Evolutionary conservation across 129 eudicot genomes (phyloP).

Genomic region (Escallonia herrerae): DNA sequence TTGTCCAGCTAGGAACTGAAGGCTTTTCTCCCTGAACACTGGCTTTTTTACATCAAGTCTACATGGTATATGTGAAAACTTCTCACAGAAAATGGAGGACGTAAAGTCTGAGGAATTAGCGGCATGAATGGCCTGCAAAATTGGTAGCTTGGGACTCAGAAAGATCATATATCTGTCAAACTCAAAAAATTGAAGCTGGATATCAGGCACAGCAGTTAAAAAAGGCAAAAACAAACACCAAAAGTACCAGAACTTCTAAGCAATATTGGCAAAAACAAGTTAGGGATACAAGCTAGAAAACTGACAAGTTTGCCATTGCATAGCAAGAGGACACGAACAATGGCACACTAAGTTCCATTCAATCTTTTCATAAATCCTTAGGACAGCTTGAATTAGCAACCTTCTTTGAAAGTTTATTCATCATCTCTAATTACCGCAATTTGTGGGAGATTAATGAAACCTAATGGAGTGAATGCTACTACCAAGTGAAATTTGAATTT

Average conservation of each 20-base stretch:
- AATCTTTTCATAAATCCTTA: no score
- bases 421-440: no score
- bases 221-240: neutral
- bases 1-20: conserved; percentile 9
- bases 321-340: neutral
- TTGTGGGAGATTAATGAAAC: no score
- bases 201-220: conserved; percentile 3
- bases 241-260: neutral
- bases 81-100: conserved; percentile 28
- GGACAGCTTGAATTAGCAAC: no score
- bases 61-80: conserved; percentile 30
- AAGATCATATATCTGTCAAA: neutral
- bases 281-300: neutral
- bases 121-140: conserved; percentile 31
- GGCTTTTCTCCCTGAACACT: conserved; percentile 9
- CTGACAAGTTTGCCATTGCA: neutral
- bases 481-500: no score
- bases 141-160: neutral
- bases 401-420: no score
- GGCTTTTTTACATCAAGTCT: conserved; percentile 22
- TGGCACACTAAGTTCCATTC: neutral
- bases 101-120: conserved; percentile 20
- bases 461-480: no score
- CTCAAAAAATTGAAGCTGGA: neutral
- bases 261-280: neutral